Percentiles rank a stretch among this genome's conserved stretches.
phyloP scores from a whole-genome alignment of 306 rosid species.

The Benincasa hispida region DNA sequence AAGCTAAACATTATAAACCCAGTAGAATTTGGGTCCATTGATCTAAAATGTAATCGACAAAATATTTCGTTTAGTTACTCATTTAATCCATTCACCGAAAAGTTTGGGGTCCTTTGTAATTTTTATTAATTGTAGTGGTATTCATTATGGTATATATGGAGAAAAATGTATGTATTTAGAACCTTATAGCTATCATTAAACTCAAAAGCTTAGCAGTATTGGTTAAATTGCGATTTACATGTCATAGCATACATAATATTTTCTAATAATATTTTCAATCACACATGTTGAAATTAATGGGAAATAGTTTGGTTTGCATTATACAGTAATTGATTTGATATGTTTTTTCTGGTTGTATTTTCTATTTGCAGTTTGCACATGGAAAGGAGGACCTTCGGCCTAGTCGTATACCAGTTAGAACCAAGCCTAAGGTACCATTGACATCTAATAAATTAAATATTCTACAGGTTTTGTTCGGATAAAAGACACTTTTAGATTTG shows the following conservation, averaged over 20 bases:
- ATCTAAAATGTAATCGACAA: background rate
- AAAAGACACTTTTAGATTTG: background rate
- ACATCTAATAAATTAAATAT: background rate
- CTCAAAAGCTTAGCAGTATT: background rate
- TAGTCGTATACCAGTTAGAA: constrained; percentile 20
- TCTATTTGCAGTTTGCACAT: constrained; percentile 32
- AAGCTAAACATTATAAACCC: too few relatives aligned
- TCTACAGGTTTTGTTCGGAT: background rate
- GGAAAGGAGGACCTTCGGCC: constrained; percentile 44
- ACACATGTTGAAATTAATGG: background rate
- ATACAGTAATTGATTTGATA: background rate
- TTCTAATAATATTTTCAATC: background rate
- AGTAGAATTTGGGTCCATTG: background rate
- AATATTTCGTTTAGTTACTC: background rate
- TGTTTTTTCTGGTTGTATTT: background rate
- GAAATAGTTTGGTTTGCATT: background rate
- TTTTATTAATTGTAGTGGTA: background rate
- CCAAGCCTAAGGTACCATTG: constrained; percentile 33
- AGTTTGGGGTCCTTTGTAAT: background rate
- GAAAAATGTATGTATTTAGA: background rate
- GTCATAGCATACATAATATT: background rate
- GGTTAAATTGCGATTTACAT: background rate
- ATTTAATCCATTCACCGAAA: background rate
- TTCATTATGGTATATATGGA: background rate
- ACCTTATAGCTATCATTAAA: background rate